phyloP scores from a whole-genome alignment of 495 filamentous ascomycete genomes.

The Penicillium waksmanii region DNA sequence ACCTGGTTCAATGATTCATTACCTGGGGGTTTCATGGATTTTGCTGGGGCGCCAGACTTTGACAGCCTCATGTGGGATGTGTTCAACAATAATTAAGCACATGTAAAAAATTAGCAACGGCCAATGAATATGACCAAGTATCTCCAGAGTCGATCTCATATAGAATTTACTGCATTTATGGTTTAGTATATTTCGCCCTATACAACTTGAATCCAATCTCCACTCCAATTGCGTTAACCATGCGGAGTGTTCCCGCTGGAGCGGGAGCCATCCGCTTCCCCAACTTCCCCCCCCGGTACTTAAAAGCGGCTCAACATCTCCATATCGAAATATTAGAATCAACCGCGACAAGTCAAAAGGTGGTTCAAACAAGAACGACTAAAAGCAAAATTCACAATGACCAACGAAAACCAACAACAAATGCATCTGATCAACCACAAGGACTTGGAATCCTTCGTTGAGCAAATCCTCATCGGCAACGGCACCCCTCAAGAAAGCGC shows the following conservation, averaged over 20 bases:
- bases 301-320: constrained; percentile 9
- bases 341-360: neutral
- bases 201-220: too few species aligned
- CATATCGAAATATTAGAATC: neutral
- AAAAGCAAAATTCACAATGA: neutral
- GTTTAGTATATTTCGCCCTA: neutral
- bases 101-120: neutral
- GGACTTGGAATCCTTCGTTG: constrained; percentile 42
- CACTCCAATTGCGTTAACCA: too few species aligned
- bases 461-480: constrained; percentile 57
- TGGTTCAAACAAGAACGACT: neutral
- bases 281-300: constrained; percentile 9
- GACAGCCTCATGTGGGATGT: constrained; percentile 42
- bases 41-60: constrained; percentile 37
- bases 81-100: constrained; percentile 24
- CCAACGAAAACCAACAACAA: constrained; percentile 17
- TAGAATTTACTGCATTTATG: neutral
- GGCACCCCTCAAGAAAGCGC: constrained; percentile 61
- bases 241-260: neutral
- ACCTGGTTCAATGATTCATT: constrained; percentile 36
- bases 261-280: constrained; percentile 21
- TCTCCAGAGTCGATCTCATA: too few species aligned
- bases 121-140: too few species aligned
- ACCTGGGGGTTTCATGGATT: constrained; percentile 34
- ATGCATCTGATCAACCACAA: constrained; percentile 32